Base-by-base conservation (phyloP, 306 rosid genomes). In the Castanea crenata region DNA sequence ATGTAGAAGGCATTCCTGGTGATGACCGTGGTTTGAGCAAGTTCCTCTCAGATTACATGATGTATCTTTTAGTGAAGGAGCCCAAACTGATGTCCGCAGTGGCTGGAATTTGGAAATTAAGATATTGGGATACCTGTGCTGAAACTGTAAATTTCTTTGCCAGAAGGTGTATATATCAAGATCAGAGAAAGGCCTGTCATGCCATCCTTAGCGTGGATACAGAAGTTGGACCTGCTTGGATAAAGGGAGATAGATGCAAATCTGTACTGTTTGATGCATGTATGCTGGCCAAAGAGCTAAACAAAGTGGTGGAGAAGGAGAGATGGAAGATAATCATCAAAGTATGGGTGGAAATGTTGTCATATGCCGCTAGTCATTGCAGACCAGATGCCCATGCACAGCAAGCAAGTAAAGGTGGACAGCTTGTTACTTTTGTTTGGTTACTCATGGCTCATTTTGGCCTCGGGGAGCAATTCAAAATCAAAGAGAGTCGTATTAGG, bases 361-460 rank as follows among this genome's bases (percentile, higher is more conserved):
- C 83, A 5, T 80, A 4, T 77, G 89, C 86, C 7, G 86, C 83
- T 1, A n/a, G 14, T 44, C 51, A 44, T 44, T 44, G 51, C 51
- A 44, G 51, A 44, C 51, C 51, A 44, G 51, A 2, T 2, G 0
- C 51, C 0, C 51, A 44, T 44, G 69, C 82, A 2, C 77, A 83
- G 31, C 75, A 74, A 61, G 73, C 83, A 4, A 62, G 83, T 19
- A 86, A 69, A 76, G 89, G 84, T 70, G 89, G 89, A 34, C 85
- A 86, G n/a, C 77, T 85, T n/a, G 31, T 86, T 29, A 77, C 87
- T 0, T 16, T 86, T 56, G 74, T 86, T 70, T 83, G 85, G 89
- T 51, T 86, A 1, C 21, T 83, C 6, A 80, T 80, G 85, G 68
- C 72, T 69, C 89, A 83, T 63, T 70, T 86, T 19, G 83, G 89